phyloP scores from a whole-genome alignment of 345 rosid genomes.

The Rhodamnia argentea region DNA sequence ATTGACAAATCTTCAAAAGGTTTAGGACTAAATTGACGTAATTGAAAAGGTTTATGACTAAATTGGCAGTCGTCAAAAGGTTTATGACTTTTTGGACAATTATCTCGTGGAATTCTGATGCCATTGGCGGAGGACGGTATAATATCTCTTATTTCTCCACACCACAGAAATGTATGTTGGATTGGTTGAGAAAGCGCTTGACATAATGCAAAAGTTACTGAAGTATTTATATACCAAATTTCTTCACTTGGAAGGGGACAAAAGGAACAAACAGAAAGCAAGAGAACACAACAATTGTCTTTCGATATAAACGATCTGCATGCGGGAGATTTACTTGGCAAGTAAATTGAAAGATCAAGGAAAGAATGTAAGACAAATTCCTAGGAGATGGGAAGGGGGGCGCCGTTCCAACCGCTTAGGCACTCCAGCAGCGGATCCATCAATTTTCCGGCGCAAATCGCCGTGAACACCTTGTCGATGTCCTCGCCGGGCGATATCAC shows the following conservation, averaged over 20 bases:
- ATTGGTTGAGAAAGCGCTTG: neutral
- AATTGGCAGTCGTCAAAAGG: too few species aligned
- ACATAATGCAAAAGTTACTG: neutral
- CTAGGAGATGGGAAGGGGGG: constrained; percentile 18
- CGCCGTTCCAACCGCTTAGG: constrained; percentile 18
- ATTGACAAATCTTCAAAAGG: too few species aligned
- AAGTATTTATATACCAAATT: neutral
- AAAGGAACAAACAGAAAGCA: neutral
- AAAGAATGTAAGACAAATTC: neutral
- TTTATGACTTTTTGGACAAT: too few species aligned
- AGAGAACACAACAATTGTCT: neutral
- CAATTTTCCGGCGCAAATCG: constrained; percentile 14
- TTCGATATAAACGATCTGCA: neutral
- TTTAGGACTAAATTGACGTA: too few species aligned
- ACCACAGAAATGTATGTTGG: neutral
- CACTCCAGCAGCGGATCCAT: constrained; percentile 19
- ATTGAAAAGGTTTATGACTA: too few species aligned
- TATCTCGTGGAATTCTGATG: neutral
- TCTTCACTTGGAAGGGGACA: neutral
- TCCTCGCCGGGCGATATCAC: constrained; percentile 20
- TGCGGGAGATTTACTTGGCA: neutral
- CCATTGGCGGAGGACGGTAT: neutral
- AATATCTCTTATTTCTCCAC: neutral
- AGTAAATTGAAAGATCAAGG: neutral
- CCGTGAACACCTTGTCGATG: constrained; percentile 17